A percentile compares a stretch with the other conserved stretches of the same genome.
Evolutionary conservation across 768 basidiomycete genomes (phyloP).

Genomic region (Tulasnella sp.): DNA sequence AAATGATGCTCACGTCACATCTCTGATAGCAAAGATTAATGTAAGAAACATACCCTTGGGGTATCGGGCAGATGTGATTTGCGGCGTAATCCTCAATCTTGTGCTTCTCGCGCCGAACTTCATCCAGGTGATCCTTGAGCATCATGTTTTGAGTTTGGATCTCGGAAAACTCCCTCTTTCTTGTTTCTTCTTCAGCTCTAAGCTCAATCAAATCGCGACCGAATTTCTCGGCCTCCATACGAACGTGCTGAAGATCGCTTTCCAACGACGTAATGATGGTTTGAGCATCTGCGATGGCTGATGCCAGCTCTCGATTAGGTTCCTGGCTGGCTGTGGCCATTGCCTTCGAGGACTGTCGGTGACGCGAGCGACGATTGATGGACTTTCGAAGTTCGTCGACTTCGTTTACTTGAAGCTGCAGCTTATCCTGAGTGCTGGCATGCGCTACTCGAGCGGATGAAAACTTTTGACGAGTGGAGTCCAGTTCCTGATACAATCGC

Average conservation of each 20-base stretch:
- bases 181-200: slow-evolving; percentile 49
- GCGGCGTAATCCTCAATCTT: slow-evolving; percentile 37
- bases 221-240: slow-evolving; percentile 61
- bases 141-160: slow-evolving; percentile 49
- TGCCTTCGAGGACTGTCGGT: not conserved
- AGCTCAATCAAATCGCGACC: slow-evolving; percentile 62
- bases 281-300: not conserved
- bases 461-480: slow-evolving; percentile 50
- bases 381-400: slow-evolving; percentile 46
- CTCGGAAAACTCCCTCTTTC: slow-evolving; percentile 32
- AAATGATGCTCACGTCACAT: not conserved
- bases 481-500: slow-evolving; percentile 37
- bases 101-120: slow-evolving; percentile 32
- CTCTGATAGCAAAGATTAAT: not conserved
- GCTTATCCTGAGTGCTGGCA: slow-evolving; percentile 55
- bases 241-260: slow-evolving; percentile 60
- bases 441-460: slow-evolving; percentile 50
- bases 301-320: not conserved
- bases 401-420: slow-evolving; percentile 57
- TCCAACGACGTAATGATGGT: slow-evolving; percentile 47
- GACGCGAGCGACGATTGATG: slow-evolving; percentile 7
- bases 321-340: not conserved
- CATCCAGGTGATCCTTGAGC: slow-evolving; percentile 52
- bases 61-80: slow-evolving; percentile 46
- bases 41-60: slow-evolving; percentile 36